phyloP scores from a whole-genome alignment of 192 early-diverging fungal species.

The Rhizoclosmatium globosum region DNA sequence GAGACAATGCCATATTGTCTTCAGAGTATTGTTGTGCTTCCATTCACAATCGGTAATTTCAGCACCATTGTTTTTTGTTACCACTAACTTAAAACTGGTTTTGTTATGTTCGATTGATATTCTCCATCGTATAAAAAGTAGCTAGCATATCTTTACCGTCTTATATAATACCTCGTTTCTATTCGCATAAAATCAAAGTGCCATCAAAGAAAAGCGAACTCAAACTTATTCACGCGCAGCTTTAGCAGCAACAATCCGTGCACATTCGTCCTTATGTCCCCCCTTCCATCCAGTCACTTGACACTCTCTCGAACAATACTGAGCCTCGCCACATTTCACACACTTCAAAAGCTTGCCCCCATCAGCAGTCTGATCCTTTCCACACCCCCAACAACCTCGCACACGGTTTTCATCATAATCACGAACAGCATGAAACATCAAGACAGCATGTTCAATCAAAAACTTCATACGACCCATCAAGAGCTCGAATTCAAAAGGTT shows the following conservation, averaged over 20 bases:
- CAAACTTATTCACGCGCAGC: too few relatives aligned
- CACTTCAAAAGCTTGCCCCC: slow-evolving; percentile 1
- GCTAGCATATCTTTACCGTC: too few relatives aligned
- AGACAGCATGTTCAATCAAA: slow-evolving; percentile 1
- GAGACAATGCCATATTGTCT: too few relatives aligned
- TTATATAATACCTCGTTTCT: too few relatives aligned
- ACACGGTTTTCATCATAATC: background rate
- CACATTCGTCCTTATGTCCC: background rate
- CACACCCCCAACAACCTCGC: slow-evolving; percentile 7
- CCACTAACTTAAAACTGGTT: too few relatives aligned
- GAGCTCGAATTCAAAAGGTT: slow-evolving; percentile 1
- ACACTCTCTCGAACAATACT: slow-evolving; percentile 4
- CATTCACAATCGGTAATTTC: too few relatives aligned
- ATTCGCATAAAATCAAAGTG: too few relatives aligned
- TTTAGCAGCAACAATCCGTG: background rate
- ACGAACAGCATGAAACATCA: background rate
- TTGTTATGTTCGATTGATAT: too few relatives aligned
- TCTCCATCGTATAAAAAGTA: too few relatives aligned
- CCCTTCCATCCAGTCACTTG: slow-evolving; percentile 6
- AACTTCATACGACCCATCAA: background rate
- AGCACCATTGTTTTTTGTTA: too few relatives aligned
- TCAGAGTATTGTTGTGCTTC: too few relatives aligned
- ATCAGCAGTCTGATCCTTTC: background rate
- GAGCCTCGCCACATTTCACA: background rate
- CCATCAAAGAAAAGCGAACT: too few relatives aligned